phyloP scores from a whole-genome alignment of 768 basidiomycete species.

The Mycena amicta region DNA sequence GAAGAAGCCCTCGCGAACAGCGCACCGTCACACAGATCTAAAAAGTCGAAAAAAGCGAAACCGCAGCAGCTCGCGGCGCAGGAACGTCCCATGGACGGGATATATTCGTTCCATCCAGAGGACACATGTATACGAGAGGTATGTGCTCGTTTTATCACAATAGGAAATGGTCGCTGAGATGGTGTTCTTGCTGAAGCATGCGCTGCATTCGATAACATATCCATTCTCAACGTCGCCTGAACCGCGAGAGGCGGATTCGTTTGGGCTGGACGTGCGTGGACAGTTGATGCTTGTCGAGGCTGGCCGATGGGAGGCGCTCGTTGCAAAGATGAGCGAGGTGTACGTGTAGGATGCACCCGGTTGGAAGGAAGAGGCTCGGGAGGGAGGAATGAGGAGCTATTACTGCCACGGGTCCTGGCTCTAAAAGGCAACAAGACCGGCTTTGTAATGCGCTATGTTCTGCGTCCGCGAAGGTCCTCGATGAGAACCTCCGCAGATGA shows the following conservation, averaged over 20 bases:
- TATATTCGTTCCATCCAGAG: slow-evolving; percentile 84
- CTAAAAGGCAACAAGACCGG: neutral
- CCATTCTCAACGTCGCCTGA: slow-evolving; percentile 52
- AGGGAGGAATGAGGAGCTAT: too few species aligned
- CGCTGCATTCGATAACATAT: slow-evolving; percentile 52
- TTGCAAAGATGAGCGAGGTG: slow-evolving; percentile 38
- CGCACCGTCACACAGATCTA: slow-evolving; percentile 36
- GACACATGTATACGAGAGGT: slow-evolving; percentile 76
- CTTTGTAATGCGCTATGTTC: neutral
- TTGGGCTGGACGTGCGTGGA: slow-evolving; percentile 72
- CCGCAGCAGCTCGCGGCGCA: slow-evolving; percentile 24
- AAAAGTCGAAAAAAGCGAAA: slow-evolving; percentile 32
- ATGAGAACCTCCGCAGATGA: neutral
- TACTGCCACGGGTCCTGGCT: neutral
- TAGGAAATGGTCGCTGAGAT: neutral
- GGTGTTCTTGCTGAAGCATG: slow-evolving; percentile 38
- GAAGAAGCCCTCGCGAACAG: slow-evolving; percentile 54
- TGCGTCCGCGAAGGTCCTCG: neutral
- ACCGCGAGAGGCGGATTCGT: slow-evolving; percentile 63
- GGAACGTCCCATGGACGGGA: slow-evolving; percentile 45
- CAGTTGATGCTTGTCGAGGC: slow-evolving; percentile 65
- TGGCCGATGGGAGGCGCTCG: slow-evolving; percentile 42
- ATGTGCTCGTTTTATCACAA: slow-evolving; percentile 22
- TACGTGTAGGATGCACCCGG: slow-evolving; percentile 36
- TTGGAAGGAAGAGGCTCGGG: too few species aligned